Evolutionary conservation across 75 land plant genomes (phyloP).

Genomic region (Cryptomeria japonica): DNA sequence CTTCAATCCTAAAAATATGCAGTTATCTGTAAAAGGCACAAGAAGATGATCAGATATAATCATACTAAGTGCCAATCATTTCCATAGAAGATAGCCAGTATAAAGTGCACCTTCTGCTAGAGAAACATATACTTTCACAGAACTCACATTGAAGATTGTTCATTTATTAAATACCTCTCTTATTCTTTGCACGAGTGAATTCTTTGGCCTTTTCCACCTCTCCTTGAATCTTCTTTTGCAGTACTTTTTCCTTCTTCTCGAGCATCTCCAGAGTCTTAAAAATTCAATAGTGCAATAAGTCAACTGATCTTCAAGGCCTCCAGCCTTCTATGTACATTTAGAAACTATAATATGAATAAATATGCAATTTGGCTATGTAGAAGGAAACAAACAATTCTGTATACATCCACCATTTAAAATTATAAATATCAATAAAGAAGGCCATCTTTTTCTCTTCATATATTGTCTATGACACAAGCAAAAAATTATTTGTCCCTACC

Average conservation of each 20-base stretch:
- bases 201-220: conserved; percentile 41
- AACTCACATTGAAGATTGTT: background rate
- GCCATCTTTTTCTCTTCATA: background rate
- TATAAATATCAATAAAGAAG: background rate
- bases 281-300: conserved; percentile 1
- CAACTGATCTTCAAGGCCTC: background rate
- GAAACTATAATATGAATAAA: background rate
- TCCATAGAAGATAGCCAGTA: background rate
- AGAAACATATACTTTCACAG: background rate
- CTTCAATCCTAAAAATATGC: background rate
- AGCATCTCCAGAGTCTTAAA: conserved; percentile 39
- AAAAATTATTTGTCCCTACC: background rate
- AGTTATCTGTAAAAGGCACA: background rate
- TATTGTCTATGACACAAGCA: background rate
- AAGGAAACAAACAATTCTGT: background rate
- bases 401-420: background rate
- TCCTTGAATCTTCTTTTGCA: conserved; percentile 40
- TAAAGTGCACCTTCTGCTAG: background rate
- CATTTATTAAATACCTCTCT: conserved; percentile 27
- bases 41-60: background rate
- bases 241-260: conserved; percentile 37
- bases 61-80: background rate
- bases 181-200: conserved; percentile 34
- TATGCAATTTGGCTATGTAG: background rate
- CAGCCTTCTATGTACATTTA: background rate